phyloP scores from a whole-genome alignment of 2,329 filamentous ascomycete species.

The Diaporthe sp. region DNA sequence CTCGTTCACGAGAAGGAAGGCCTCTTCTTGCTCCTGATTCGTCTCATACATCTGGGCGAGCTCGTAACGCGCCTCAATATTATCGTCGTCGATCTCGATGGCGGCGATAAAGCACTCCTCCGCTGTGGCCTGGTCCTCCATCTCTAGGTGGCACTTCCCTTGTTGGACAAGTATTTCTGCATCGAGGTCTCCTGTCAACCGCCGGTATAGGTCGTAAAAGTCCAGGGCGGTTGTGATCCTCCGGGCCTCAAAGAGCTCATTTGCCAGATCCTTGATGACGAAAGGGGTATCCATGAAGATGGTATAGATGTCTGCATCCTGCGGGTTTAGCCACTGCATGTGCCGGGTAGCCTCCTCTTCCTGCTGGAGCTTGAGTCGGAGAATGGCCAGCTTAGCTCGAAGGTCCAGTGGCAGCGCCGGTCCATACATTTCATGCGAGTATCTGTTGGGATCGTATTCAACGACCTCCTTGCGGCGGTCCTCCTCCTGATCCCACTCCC shows the following conservation, averaged over 20 bases:
- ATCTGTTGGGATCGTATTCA: slow-evolving; percentile 69
- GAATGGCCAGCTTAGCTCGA: slow-evolving; percentile 85
- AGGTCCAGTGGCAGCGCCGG: slow-evolving; percentile 83
- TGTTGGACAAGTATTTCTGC: slow-evolving; percentile 67
- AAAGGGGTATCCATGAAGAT: slow-evolving; percentile 78
- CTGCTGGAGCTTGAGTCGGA: slow-evolving; percentile 79
- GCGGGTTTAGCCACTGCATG: slow-evolving; percentile 78
- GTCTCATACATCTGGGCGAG: slow-evolving; percentile 89
- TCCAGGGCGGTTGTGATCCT: slow-evolving; percentile 60
- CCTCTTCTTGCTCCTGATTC: slow-evolving; percentile 79
- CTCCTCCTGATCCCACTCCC: slow-evolving; percentile 88
- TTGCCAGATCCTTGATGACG: slow-evolving; percentile 78
- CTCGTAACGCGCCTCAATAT: slow-evolving; percentile 82
- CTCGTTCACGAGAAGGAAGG: slow-evolving; percentile 82
- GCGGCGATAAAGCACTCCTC: slow-evolving; percentile 83
- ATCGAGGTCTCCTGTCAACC: slow-evolving; percentile 63
- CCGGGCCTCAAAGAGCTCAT: slow-evolving; percentile 58
- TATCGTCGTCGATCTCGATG: slow-evolving; percentile 77
- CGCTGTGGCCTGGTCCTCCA: slow-evolving; percentile 75
- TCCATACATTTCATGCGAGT: slow-evolving; percentile 75
- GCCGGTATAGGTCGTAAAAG: slow-evolving; percentile 69
- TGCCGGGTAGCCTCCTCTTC: slow-evolving; percentile 82
- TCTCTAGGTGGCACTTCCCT: slow-evolving; percentile 77
- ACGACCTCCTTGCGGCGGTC: slow-evolving; percentile 74
- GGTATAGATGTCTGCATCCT: slow-evolving; percentile 63